phyloP scores from a whole-genome alignment of 805 yeast species.

The Hanseniaspora guilliermondii region DNA sequence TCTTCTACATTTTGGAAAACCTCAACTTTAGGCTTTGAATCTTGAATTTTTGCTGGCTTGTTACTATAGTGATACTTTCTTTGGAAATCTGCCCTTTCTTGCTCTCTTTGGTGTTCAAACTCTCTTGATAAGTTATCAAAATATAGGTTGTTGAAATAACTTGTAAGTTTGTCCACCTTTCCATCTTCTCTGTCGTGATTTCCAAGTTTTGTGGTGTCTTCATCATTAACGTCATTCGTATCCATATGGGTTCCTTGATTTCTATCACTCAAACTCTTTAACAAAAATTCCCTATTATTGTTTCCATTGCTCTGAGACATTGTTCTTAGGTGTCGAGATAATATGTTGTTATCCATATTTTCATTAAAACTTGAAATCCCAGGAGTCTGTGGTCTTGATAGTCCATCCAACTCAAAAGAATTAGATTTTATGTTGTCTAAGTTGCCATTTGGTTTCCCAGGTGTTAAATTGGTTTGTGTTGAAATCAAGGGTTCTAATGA shows the following conservation, averaged over 20 bases:
- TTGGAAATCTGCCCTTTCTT: constrained; percentile 53
- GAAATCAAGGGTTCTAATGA: not conserved
- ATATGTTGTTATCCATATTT: not conserved
- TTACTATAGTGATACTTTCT: constrained; percentile 45
- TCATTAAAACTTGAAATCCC: not conserved
- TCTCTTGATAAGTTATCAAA: constrained; percentile 72
- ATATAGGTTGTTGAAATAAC: constrained; percentile 59
- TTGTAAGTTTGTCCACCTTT: constrained; percentile 54
- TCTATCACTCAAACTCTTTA: not conserved
- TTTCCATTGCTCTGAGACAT: constrained; percentile 16
- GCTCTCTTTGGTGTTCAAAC: constrained; percentile 75
- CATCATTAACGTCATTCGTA: constrained; percentile 18
- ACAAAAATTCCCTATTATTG: not conserved
- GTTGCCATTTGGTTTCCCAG: not conserved
- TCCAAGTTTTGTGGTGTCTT: constrained; percentile 23
- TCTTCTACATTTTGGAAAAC: constrained; percentile 79
- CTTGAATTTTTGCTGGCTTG: constrained; percentile 41
- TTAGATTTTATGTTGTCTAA: not conserved
- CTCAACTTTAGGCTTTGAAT: constrained; percentile 79
- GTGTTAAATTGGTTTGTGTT: not conserved
- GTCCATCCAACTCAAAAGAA: too few species aligned
- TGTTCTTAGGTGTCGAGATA: constrained; percentile 12
- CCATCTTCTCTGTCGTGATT: constrained; percentile 13
- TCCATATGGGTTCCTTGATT: not conserved
- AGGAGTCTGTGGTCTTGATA: not conserved